Conservation (phyloP, 352 stramenopile genomes). For the Blastocystis hominis region DNA sequence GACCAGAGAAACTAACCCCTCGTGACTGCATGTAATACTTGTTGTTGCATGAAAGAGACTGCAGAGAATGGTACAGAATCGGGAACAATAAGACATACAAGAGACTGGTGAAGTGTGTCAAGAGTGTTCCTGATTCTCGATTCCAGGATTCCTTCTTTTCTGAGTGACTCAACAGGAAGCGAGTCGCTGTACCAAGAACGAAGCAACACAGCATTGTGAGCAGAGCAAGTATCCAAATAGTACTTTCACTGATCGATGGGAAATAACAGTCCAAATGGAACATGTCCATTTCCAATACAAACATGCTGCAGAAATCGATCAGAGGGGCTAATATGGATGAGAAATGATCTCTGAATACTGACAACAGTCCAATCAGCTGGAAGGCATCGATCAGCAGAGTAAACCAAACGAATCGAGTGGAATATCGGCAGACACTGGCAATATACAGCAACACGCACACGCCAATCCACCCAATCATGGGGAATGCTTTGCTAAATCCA, state of each 20-base stretch:
- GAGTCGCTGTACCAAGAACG: neutral
- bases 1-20: neutral
- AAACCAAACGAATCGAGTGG: constrained; percentile 1
- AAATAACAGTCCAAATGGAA: constrained; percentile 5
- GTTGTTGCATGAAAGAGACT: constrained; percentile 35
- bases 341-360: neutral
- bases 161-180: neutral
- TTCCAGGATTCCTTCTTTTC: too few species aligned
- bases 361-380: neutral
- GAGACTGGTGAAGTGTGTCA: neutral
- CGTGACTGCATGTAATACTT: neutral
- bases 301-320: constrained; percentile 10
- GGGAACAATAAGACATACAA: neutral
- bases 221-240: neutral
- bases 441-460: neutral
- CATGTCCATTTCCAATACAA: constrained; percentile 8
- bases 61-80: neutral
- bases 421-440: neutral
- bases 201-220: neutral
- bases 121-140: neutral
- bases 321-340: neutral
- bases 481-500: neutral
- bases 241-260: neutral
- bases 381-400: neutral
- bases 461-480: neutral